Base-by-base conservation (phyloP, 148 eudicot genomes). In the Chenopodium formosanum region DNA sequence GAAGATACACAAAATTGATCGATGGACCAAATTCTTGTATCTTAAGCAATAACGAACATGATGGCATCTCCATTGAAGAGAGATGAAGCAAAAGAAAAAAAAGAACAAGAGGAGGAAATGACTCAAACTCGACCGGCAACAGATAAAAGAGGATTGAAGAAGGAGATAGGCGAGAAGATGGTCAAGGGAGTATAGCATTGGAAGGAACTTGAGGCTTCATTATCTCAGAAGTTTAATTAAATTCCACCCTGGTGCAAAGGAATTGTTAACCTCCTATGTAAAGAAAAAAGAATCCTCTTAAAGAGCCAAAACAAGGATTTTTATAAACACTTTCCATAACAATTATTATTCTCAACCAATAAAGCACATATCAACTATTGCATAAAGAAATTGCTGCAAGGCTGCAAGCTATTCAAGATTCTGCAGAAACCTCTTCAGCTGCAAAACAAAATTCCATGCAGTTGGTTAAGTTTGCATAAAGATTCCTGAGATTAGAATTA, bases 401-500 rank as follows among this genome's bases (percentile, higher is more conserved):
- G 19, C 60, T 29, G 9, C 63, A 44, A 32, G 40, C 19, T 50
- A 69, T n/a, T 69, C 40, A 79, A 75, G 40, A 16, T 73, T 58
- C 10, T 37, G 52, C 7, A 7, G 10, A 72, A 40, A 40, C 56
- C 56, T 79, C 73, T 12, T 25, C 67, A 66, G 53, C 2, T 52
- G 74, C 53, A 9, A 19, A 50, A 16, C 13, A 10, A 25, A 13
- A 34, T 47, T 48, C 9, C 20, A 67, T 64, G 63, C 32, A 78
- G 29, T 22, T 27, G 8, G 52, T 50, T 29, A 29, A 56, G 62
- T 56, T 56, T 25, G 29, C 4, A 56, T 14, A 27, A 17, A 64
- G 40, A 68, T 4, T 25, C 16, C n/a, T 76, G 80, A 37, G 17
- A 52, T 31, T 58, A 64, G 78, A 74, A 79, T 52, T 70, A 64